Evolutionary conservation across 768 basidiomycete genomes (phyloP).

Genomic region (Russula emetica): DNA sequence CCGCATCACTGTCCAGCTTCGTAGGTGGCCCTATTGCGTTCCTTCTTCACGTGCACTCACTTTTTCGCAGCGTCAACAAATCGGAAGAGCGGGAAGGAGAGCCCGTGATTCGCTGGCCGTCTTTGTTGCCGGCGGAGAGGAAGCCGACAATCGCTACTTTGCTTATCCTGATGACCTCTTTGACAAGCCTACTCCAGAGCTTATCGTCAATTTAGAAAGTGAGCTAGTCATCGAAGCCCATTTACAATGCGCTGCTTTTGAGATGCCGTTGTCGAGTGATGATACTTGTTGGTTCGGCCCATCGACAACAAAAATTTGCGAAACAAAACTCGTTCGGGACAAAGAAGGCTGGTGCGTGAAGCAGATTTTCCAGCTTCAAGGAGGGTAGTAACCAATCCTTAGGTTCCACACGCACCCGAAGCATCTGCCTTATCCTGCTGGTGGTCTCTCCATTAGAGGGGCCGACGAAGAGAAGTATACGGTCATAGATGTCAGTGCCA

Average conservation of each 20-base stretch:
- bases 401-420: conserved; percentile 84
- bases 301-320: conserved; percentile 53
- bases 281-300: conserved; percentile 75
- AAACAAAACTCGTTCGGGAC: conserved; percentile 56
- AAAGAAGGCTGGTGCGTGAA: conserved; percentile 69
- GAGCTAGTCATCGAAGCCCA: conserved; percentile 77
- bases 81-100: conserved; percentile 80
- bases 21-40: conserved; percentile 39
- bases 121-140: conserved; percentile 61
- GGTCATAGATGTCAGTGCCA: conserved; percentile 58
- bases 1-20: conserved; percentile 72
- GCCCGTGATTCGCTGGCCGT: conserved; percentile 74
- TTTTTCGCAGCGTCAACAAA: conserved; percentile 71
- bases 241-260: conserved; percentile 81
- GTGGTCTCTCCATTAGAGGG: conserved; percentile 68
- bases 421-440: conserved; percentile 72
- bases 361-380: background rate
- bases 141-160: conserved; percentile 73
- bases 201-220: conserved; percentile 69
- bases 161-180: conserved; percentile 68
- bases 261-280: conserved; percentile 69
- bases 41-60: background rate
- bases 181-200: conserved; percentile 53
- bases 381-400: background rate
- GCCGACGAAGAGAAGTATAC: conserved; percentile 74